A percentile compares a stretch with the other conserved stretches of the same genome.
Conservation (phyloP, 495 filamentous ascomycete genomes). For the Penicillium canescens region DNA sequence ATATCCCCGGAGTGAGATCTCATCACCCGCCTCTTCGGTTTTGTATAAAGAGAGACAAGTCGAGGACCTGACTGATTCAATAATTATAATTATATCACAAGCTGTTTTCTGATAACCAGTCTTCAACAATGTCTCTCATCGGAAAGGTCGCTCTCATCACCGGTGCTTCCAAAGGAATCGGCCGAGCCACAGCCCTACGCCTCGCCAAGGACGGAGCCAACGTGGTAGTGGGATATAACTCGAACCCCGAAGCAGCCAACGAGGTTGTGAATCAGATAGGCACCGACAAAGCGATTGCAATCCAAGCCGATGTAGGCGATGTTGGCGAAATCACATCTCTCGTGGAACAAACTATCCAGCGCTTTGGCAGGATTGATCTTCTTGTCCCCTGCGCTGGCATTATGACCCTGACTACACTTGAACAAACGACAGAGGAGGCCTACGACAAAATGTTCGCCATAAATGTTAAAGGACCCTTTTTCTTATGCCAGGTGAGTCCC, state of each 20-base stretch:
- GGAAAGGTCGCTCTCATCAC: slow-evolving; percentile 40
- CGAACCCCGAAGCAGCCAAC: slow-evolving; percentile 52
- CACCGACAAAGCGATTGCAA: slow-evolving; percentile 47
- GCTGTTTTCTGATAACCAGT: too few relatives aligned
- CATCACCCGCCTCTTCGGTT: too few relatives aligned
- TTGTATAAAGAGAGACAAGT: too few relatives aligned
- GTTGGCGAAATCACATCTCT: slow-evolving; percentile 40
- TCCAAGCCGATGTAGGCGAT: slow-evolving; percentile 52
- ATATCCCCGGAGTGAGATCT: too few relatives aligned
- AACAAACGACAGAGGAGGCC: slow-evolving; percentile 55
- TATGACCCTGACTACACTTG: slow-evolving; percentile 54
- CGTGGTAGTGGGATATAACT: slow-evolving; percentile 64
- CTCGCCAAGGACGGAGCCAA: slow-evolving; percentile 60
- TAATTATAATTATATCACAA: too few relatives aligned
- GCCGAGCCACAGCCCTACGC: slow-evolving; percentile 55
- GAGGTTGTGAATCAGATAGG: slow-evolving; percentile 56
- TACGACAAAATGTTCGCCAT: slow-evolving; percentile 57
- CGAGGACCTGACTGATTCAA: too few relatives aligned
- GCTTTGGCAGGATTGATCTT: slow-evolving; percentile 60
- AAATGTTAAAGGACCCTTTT: slow-evolving; percentile 71
- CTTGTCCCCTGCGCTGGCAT: slow-evolving; percentile 62
- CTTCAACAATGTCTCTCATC: too few relatives aligned
- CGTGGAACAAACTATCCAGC: slow-evolving; percentile 44
- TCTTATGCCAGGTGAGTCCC: slow-evolving; percentile 55
- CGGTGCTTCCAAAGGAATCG: slow-evolving; percentile 68